Evolutionary conservation across 306 rosid species (phyloP).

Genomic region (Clitoria ternatea): DNA sequence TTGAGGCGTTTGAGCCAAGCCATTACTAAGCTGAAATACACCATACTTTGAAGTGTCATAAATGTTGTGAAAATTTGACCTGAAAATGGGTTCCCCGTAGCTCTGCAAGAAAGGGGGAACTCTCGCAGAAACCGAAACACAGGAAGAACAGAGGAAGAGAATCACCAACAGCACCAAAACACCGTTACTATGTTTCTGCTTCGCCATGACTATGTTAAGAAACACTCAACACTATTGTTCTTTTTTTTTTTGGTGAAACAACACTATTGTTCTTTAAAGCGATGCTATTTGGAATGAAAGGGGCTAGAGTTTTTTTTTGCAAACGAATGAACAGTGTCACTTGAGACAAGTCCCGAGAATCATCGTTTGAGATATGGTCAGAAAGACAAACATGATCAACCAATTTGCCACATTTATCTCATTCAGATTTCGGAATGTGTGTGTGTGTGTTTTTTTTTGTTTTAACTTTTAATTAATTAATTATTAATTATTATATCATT

Average conservation of each 20-base stretch:
- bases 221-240: neutral
- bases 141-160: constrained; percentile 29
- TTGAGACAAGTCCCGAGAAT: neutral
- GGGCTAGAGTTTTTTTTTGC: neutral
- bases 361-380: neutral
- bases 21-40: constrained; percentile 58
- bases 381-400: neutral
- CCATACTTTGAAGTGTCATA: constrained; percentile 87
- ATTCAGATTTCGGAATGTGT: no score
- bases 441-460: no score
- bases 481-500: neutral
- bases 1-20: constrained; percentile 88
- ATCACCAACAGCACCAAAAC: constrained; percentile 12
- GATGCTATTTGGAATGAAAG: neutral
- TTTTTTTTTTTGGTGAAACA: no score
- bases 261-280: neutral
- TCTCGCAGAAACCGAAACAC: constrained; percentile 36
- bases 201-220: constrained; percentile 62
- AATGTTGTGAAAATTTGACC: constrained; percentile 43
- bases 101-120: constrained; percentile 44
- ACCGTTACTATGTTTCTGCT: constrained; percentile 23
- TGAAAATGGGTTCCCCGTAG: constrained; percentile 44
- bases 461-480: neutral
- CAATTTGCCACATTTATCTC: neutral
- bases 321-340: neutral